Conservation (phyloP, 441 rosid species). For the Populus hybrid region DNA sequence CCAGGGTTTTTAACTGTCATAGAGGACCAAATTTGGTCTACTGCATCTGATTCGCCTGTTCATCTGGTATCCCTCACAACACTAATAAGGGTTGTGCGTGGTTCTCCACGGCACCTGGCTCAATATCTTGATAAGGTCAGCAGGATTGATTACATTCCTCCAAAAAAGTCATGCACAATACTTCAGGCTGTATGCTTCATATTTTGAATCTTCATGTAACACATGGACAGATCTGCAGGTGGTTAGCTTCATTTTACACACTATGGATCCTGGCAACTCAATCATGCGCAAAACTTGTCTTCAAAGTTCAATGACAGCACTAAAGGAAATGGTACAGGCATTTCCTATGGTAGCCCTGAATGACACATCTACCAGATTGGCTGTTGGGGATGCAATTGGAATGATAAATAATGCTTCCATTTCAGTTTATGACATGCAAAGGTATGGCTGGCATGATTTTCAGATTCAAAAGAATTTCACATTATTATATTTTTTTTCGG, state of each 20-base stretch:
- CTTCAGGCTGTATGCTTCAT: background rate
- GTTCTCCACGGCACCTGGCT: slow-evolving; percentile 70
- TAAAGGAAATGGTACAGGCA: slow-evolving; percentile 76
- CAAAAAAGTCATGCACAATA: background rate
- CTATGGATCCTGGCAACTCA: slow-evolving; percentile 79
- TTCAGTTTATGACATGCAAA: slow-evolving; percentile 86
- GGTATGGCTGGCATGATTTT: slow-evolving; percentile 40
- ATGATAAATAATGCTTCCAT: slow-evolving; percentile 65
- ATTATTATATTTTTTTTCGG: too few relatives aligned
- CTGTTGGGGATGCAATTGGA: slow-evolving; percentile 85
- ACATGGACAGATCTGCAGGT: slow-evolving; percentile 63
- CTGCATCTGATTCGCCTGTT: slow-evolving; percentile 95
- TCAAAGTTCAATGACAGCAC: slow-evolving; percentile 61
- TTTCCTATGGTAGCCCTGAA: slow-evolving; percentile 90
- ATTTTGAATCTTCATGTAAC: slow-evolving; percentile 30
- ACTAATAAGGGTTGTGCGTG: slow-evolving; percentile 69
- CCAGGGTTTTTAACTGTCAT: slow-evolving; percentile 64
- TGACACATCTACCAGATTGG: slow-evolving; percentile 67
- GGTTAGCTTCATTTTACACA: slow-evolving; percentile 74
- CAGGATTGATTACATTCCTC: slow-evolving; percentile 19
- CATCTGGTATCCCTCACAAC: slow-evolving; percentile 73
- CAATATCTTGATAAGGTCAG: slow-evolving; percentile 91
- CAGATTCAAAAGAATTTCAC: background rate
- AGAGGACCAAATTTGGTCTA: slow-evolving; percentile 96
- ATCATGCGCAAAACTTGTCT: slow-evolving; percentile 84